Conservation (phyloP, 805 yeast species). For the Starmerella khaoyaiensis region DNA sequence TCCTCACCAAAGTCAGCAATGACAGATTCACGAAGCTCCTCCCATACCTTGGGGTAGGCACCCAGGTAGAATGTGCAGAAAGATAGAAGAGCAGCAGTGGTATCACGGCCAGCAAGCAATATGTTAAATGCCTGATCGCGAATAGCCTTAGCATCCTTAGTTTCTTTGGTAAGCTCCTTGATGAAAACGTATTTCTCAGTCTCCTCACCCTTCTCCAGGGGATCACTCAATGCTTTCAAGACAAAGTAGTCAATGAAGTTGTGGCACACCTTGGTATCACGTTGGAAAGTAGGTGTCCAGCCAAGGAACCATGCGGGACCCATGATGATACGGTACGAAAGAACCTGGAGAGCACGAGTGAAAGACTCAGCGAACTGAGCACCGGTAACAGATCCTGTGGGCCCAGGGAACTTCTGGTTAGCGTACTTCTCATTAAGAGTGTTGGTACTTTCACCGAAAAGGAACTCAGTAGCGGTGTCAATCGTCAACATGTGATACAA, state of each 20-base stretch:
- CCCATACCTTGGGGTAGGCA: slow-evolving; percentile 27
- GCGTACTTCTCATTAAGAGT: slow-evolving; percentile 17
- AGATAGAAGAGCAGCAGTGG: slow-evolving; percentile 41
- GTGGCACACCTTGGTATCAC: slow-evolving; percentile 28
- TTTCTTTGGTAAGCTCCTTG: slow-evolving; percentile 37
- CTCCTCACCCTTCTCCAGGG: slow-evolving; percentile 25
- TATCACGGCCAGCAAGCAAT: slow-evolving; percentile 43
- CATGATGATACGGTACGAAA: slow-evolving; percentile 20
- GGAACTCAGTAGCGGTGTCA: slow-evolving; percentile 25
- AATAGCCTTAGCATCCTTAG: slow-evolving; percentile 35
- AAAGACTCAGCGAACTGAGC: slow-evolving; percentile 23
- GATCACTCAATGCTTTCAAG: slow-evolving; percentile 26
- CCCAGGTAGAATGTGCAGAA: slow-evolving; percentile 36
- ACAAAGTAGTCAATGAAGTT: slow-evolving; percentile 33
- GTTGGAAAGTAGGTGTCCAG: slow-evolving; percentile 27
- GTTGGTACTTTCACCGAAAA: slow-evolving; percentile 23
- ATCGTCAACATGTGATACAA: slow-evolving; percentile 21
- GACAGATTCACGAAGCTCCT: slow-evolving; percentile 31
- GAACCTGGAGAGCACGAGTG: slow-evolving; percentile 16
- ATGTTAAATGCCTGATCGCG: slow-evolving; percentile 41
- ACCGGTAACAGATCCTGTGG: slow-evolving; percentile 19
- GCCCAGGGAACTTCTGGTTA: slow-evolving; percentile 15
- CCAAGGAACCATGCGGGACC: slow-evolving; percentile 21
- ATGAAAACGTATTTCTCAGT: slow-evolving; percentile 36
- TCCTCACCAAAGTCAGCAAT: slow-evolving; percentile 29